Percentiles rank a stretch among this genome's conserved stretches.
Evolutionary conservation across 768 basidiomycete genomes (phyloP).

Genomic region (Pisolithus sp.): DNA sequence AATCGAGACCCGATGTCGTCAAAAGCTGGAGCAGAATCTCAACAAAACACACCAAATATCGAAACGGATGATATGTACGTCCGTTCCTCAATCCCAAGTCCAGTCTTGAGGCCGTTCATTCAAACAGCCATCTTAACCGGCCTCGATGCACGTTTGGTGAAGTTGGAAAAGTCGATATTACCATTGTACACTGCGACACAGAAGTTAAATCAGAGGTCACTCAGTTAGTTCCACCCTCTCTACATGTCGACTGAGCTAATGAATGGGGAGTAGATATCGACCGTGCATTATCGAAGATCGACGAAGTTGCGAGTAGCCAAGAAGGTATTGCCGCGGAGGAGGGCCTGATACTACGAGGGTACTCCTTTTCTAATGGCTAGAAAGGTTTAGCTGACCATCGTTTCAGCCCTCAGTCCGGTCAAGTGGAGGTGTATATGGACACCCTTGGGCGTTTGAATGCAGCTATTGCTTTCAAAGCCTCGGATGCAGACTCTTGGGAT

Average conservation of each 20-base stretch:
- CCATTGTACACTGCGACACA: slow-evolving; percentile 80
- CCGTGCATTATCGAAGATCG: slow-evolving; percentile 68
- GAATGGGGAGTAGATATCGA: slow-evolving; percentile 58
- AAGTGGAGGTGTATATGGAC: slow-evolving; percentile 61
- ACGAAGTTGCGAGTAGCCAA: slow-evolving; percentile 68
- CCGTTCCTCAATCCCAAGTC: background rate
- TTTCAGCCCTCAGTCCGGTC: slow-evolving; percentile 61
- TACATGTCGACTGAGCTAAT: background rate
- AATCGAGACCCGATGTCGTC: background rate
- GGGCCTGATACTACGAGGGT: slow-evolving; percentile 75
- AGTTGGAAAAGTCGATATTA: slow-evolving; percentile 78
- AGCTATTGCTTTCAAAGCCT: slow-evolving; percentile 67
- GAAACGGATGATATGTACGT: slow-evolving; percentile 77
- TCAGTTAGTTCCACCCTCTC: slow-evolving; percentile 44
- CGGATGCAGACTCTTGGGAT: slow-evolving; percentile 48
- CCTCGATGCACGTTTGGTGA: slow-evolving; percentile 75
- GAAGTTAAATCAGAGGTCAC: slow-evolving; percentile 60
- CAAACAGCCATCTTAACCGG: slow-evolving; percentile 71
- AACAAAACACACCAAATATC: slow-evolving; percentile 83
- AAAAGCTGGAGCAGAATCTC: slow-evolving; percentile 78
- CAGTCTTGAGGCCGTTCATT: slow-evolving; percentile 15
- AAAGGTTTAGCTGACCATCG: background rate
- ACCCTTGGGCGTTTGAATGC: slow-evolving; percentile 74
- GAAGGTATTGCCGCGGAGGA: slow-evolving; percentile 76
- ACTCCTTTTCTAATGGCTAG: slow-evolving; percentile 4